These are phyloP conservation scores for Henckelia pumila DNA, from an alignment of 257 asterid species.

Conservation along the genomic window DNA sequence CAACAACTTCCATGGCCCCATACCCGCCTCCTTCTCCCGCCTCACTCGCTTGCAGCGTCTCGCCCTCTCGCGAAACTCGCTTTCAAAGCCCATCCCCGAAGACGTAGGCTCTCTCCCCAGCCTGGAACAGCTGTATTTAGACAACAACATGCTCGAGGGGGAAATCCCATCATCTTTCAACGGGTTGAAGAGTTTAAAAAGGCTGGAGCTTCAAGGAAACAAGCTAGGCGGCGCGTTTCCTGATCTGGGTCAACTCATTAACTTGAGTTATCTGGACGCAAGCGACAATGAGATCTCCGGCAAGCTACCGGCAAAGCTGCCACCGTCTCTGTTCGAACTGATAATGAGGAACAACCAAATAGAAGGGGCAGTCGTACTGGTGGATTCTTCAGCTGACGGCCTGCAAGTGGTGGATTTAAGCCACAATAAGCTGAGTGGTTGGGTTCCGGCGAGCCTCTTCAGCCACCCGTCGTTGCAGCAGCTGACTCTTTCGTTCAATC, in stretches of 20 bases:
- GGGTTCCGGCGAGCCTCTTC: conserved; percentile 64
- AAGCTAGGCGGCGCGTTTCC: conserved; percentile 49
- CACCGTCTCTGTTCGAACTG: conserved; percentile 49
- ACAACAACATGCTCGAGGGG: conserved; percentile 55
- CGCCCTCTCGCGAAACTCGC: conserved; percentile 52
- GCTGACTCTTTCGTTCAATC: conserved; percentile 56
- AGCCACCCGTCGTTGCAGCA: conserved; percentile 71
- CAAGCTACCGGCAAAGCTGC: conserved; percentile 44
- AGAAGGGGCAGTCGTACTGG: too few species aligned
- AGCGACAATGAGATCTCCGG: conserved; percentile 78
- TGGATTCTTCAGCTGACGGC: too few species aligned
- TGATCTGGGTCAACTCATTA: conserved; percentile 45
- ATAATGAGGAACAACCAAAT: conserved; percentile 55
- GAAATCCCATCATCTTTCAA: conserved; percentile 44
- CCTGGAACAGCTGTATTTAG: conserved; percentile 58
- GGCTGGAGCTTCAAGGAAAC: conserved; percentile 76
- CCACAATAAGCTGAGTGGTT: conserved; percentile 63
- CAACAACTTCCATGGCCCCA: conserved; percentile 50
- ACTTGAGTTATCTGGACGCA: conserved; percentile 52
- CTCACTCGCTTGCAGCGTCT: conserved; percentile 47
- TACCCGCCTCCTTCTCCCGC: conserved; percentile 55
- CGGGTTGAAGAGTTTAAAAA: conserved; percentile 47
- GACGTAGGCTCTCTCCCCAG: conserved; percentile 43
- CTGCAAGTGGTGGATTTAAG: conserved; percentile 77
- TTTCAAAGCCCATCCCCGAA: conserved; percentile 52